Conservation (phyloP, 2,329 filamentous ascomycete species). For the Aspergillus sp. region DNA sequence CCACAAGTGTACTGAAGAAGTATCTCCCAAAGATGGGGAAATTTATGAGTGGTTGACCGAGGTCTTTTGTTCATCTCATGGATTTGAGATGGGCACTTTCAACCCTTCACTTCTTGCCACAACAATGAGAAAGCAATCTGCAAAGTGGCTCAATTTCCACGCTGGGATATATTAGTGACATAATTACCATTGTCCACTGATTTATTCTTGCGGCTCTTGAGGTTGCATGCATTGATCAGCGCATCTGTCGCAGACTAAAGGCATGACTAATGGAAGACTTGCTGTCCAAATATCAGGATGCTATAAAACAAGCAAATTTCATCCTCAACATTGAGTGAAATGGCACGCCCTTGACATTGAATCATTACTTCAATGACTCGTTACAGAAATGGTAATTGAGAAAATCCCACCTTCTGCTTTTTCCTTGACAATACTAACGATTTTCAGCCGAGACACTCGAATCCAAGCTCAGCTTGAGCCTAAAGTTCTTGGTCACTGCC, state of each 20-base stretch:
- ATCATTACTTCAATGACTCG: conserved; percentile 46
- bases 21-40: neutral
- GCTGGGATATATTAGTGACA: conserved; percentile 44
- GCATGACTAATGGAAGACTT: conserved; percentile 42
- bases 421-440: neutral
- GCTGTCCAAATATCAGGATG: conserved; percentile 39
- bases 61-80: conserved; percentile 42
- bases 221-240: conserved; percentile 38
- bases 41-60: conserved; percentile 44
- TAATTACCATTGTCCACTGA: conserved; percentile 46
- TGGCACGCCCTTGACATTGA: conserved; percentile 44
- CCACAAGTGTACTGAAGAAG: conserved; percentile 3
- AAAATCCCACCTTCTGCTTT: conserved; percentile 2
- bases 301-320: conserved; percentile 45
- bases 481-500: neutral
- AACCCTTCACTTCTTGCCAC: conserved; percentile 22
- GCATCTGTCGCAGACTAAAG: conserved; percentile 40
- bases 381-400: conserved; percentile 31
- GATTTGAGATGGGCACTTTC: conserved; percentile 50
- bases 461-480: neutral
- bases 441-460: neutral
- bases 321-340: conserved; percentile 48
- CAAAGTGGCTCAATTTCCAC: conserved; percentile 48
- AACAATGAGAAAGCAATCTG: conserved; percentile 49
- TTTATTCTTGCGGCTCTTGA: conserved; percentile 45